These are phyloP conservation scores for Hamamelis virginiana DNA, from an alignment of 164 flowering plant genomes.

Conservation along the genomic window DNA sequence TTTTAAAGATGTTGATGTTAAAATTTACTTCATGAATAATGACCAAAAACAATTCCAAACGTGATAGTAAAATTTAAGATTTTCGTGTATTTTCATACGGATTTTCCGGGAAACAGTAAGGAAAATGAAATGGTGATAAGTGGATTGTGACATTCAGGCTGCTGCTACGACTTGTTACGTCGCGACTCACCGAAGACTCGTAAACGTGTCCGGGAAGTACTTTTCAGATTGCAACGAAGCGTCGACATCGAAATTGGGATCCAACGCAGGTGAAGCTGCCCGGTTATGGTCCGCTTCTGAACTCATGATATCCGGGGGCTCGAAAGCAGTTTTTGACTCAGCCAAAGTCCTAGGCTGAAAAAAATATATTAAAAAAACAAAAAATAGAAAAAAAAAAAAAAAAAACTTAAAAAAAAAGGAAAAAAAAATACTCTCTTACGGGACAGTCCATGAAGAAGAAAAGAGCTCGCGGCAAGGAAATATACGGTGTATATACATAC, in stretches of 20 bases:
- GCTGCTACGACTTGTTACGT: conserved; percentile 98
- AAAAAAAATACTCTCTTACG: too few species aligned
- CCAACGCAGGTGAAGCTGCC: conserved; percentile 52
- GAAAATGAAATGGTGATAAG: not conserved
- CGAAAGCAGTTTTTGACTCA: conserved; percentile 7
- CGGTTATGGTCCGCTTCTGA: conserved; percentile 76
- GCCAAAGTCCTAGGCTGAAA: not conserved
- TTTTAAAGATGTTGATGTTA: not conserved
- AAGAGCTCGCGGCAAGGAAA: too few species aligned
- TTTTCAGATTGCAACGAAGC: conserved; percentile 89
- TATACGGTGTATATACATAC: too few species aligned
- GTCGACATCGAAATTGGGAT: conserved; percentile 52
- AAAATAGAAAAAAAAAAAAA: not conserved
- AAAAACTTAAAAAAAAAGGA: too few species aligned
- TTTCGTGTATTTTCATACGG: too few species aligned
- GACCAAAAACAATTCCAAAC: too few species aligned
- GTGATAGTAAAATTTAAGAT: too few species aligned
- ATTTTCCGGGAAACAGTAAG: too few species aligned
- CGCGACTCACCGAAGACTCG: conserved; percentile 67
- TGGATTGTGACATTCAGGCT: conserved; percentile 43
- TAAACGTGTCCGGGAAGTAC: conserved; percentile 72
- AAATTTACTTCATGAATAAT: not conserved
- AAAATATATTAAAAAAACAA: not conserved
- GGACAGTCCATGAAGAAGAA: too few species aligned
- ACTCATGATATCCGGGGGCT: conserved; percentile 39